These are phyloP conservation scores for Lavandula angustifolia DNA, from an alignment of 257 asterid genomes.

Conservation along the genomic window DNA sequence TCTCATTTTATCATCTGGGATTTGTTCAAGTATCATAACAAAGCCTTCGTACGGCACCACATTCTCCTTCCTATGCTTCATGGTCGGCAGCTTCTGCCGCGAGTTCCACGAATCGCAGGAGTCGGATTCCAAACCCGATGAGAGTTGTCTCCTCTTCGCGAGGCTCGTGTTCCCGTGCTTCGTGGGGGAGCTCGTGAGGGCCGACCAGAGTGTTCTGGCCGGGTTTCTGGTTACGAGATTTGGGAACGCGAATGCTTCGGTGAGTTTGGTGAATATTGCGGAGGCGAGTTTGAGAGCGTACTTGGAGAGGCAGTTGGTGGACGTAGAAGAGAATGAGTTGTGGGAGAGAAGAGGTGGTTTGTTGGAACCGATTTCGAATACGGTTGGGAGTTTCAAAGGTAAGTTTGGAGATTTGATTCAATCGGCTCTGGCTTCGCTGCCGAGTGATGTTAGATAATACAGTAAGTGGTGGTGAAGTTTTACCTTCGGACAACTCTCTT, in stretches of 20 bases:
- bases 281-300: conserved; percentile 66
- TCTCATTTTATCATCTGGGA: conserved; percentile 72
- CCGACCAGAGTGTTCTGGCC: conserved; percentile 76
- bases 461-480: neutral
- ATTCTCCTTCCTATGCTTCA: conserved; percentile 73
- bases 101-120: conserved; percentile 56
- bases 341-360: conserved; percentile 34
- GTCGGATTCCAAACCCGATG: conserved; percentile 29
- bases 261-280: conserved; percentile 66
- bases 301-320: conserved; percentile 49
- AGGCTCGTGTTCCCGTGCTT: conserved; percentile 72
- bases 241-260: conserved; percentile 64
- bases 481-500: conserved; percentile 7
- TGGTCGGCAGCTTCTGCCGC: conserved; percentile 73
- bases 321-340: conserved; percentile 33
- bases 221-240: conserved; percentile 73
- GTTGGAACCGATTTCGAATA: conserved; percentile 45
- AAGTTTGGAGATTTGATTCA: conserved; percentile 50
- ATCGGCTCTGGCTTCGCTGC: conserved; percentile 55
- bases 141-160: conserved; percentile 41
- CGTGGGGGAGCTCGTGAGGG: conserved; percentile 77
- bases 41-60: conserved; percentile 57
- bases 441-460: conserved; percentile 46
- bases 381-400: conserved; percentile 47
- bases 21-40: conserved; percentile 48